These are phyloP conservation scores for Nannochloris sp. DNA, from an alignment of 139 green algal species.

Conservation along the genomic window DNA sequence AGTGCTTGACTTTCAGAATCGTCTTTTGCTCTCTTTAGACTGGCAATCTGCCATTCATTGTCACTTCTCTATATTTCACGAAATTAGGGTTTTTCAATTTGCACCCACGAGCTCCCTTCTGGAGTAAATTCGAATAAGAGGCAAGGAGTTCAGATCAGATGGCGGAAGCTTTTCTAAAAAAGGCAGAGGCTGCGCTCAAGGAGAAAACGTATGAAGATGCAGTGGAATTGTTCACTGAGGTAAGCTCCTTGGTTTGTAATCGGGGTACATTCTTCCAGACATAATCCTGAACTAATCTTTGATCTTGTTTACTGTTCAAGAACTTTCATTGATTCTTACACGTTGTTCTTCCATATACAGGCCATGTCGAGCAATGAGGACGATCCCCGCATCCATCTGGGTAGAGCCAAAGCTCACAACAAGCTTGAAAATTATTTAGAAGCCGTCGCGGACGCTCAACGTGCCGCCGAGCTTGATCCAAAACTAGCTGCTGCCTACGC, in stretches of 20 bases:
- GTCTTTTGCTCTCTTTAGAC: too few species aligned
- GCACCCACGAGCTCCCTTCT: too few species aligned
- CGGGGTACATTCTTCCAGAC: too few species aligned
- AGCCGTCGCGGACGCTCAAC: conserved; percentile 59
- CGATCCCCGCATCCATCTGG: neutral
- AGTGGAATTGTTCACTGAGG: neutral
- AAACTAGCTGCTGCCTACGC: conserved; percentile 50
- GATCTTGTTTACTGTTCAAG: neutral
- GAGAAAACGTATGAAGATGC: neutral
- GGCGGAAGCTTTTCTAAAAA: neutral
- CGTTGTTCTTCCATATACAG: neutral
- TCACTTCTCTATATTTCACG: too few species aligned
- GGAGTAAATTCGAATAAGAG: too few species aligned
- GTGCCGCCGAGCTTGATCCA: conserved; percentile 57
- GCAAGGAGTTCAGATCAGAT: too few species aligned
- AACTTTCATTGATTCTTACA: neutral
- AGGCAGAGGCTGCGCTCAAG: neutral
- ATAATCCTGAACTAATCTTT: neutral
- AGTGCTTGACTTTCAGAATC: too few species aligned
- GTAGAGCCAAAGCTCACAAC: conserved; percentile 47
- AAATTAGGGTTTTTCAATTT: too few species aligned
- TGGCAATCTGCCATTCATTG: too few species aligned
- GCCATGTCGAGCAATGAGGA: neutral
- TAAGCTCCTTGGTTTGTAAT: neutral
- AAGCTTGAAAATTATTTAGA: conserved; percentile 64